Evolutionary conservation across 1,139 yeast genomes (phyloP), one percentile per base, ranked within the genome.

Genomic region (Yamadazyma aaseri): DNA sequence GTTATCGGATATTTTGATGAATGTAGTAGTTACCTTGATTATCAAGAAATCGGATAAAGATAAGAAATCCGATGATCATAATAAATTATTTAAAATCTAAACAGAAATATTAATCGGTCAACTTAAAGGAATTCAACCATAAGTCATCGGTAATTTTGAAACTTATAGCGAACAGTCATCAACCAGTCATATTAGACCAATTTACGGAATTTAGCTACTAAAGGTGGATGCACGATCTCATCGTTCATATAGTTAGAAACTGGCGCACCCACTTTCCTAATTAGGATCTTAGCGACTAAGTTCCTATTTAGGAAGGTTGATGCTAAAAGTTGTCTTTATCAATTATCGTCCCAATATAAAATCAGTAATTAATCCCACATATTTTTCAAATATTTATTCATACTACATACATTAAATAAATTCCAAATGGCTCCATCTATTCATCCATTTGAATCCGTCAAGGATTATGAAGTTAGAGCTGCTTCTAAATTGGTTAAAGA

Each of bases 371-470:
- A 21, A 16, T 25, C 29, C 28, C 27, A 12, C 18, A 12, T 6
- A 28, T 10, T 10, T 11, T 9, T 22, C 21, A 18, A 18, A 18
- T 9, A 7, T 9, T 18, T 6, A 18, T 18, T 18, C 8, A 7
- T 18, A n/a, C 9, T 18, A 7, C 12, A 10, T 8, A 9, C 25
- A 22, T 22, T 10, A 11, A 22, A 22, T 22, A 22, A 10, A 7
- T 22, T 6, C n/a, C 16, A 15, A n/a, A 36, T 34, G 40, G 38
- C 44, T 21, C 35, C 53, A 12, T 28, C 44, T 12, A 21, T 53
- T 29, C 81, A 76, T 53, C 82, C 82, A 32, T 81, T 85, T 50
- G 92, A 83, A 54, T 73, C 85, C 37, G 80, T 81, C 45, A 69
- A 76, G 33, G 84, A 78, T 42, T 71, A 60, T 37, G 95, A 86